A percentile compares a stretch with the other conserved stretches of the same genome.
These are phyloP conservation scores for Noccaea bulbosa DNA, from an alignment of 345 rosid species.

Conservation along the genomic window DNA sequence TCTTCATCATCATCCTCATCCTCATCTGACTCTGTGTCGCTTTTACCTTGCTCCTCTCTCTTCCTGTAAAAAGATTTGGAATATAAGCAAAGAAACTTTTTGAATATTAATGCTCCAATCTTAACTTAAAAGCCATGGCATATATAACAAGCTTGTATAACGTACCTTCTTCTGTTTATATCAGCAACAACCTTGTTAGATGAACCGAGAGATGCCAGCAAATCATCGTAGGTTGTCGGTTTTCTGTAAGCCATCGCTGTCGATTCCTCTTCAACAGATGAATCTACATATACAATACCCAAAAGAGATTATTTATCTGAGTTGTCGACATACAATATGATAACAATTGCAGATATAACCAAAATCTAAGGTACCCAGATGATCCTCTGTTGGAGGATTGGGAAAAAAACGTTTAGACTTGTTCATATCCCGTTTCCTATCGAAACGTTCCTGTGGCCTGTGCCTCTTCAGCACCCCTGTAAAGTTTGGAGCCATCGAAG, in stretches of 20 bases:
- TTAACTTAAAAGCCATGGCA: background rate
- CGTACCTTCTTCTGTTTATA: slow-evolving; percentile 60
- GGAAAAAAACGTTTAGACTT: slow-evolving; percentile 37
- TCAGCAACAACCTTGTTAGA: slow-evolving; percentile 51
- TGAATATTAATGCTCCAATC: background rate
- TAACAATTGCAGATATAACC: background rate
- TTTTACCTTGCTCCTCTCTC: slow-evolving; percentile 62
- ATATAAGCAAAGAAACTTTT: background rate
- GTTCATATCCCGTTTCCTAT: slow-evolving; percentile 36
- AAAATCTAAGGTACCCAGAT: slow-evolving; percentile 43
- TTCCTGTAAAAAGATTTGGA: slow-evolving; percentile 39
- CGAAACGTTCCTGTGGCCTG: slow-evolving; percentile 36
- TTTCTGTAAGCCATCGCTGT: slow-evolving; percentile 50
- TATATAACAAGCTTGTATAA: background rate
- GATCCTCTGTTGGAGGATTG: slow-evolving; percentile 39
- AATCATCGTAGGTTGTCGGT: slow-evolving; percentile 51
- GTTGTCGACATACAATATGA: background rate
- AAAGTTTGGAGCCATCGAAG: slow-evolving; percentile 31
- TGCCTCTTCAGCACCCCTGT: slow-evolving; percentile 41
- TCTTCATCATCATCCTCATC: slow-evolving; percentile 55
- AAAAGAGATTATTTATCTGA: background rate
- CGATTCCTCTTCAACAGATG: slow-evolving; percentile 40
- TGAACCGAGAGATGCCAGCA: slow-evolving; percentile 57
- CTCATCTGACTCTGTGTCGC: slow-evolving; percentile 60
- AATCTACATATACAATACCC: slow-evolving; percentile 33